Percentiles rank a stretch among this genome's conserved stretches.
These are phyloP conservation scores for Gossypium bickii DNA, from an alignment of 345 rosid genomes.

Conservation along the genomic window DNA sequence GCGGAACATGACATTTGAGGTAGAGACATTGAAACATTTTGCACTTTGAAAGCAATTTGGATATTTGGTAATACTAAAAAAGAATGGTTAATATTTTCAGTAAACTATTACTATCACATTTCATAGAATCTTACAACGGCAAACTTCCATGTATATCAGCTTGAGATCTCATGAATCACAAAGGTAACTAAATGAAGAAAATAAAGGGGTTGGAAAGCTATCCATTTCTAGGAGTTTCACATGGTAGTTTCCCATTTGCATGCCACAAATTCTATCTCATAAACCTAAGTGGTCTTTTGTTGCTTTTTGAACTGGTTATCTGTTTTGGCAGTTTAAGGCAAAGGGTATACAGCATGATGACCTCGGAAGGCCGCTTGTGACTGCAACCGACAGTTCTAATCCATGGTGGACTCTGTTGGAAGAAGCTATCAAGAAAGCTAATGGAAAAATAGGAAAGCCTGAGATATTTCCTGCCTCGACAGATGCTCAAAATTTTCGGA, in stretches of 20 bases:
- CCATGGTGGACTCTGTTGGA: conserved; percentile 91
- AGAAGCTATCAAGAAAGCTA: conserved; percentile 67
- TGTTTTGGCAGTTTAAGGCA: conserved; percentile 72
- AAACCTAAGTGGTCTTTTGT: background rate
- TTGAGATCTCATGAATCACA: background rate
- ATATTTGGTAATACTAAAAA: background rate
- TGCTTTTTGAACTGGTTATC: conserved; percentile 15
- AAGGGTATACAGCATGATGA: conserved; percentile 33
- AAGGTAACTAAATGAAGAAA: background rate
- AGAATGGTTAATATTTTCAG: background rate
- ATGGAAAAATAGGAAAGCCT: conserved; percentile 65
- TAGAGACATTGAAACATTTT: conserved; percentile 20
- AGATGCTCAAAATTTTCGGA: conserved; percentile 75
- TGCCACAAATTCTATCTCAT: background rate
- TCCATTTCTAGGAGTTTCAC: background rate
- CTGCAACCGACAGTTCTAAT: conserved; percentile 63
- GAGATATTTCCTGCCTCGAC: conserved; percentile 91
- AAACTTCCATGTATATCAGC: background rate
- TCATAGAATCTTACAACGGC: background rate
- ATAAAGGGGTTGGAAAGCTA: background rate
- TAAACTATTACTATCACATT: background rate
- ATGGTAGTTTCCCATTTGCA: background rate
- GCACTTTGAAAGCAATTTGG: background rate
- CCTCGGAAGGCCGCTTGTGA: conserved; percentile 51
- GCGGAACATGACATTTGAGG: conserved; percentile 90